Evolutionary conservation across 2,329 filamentous ascomycete genomes (phyloP).

Genomic region (Alternaria burnsii): DNA sequence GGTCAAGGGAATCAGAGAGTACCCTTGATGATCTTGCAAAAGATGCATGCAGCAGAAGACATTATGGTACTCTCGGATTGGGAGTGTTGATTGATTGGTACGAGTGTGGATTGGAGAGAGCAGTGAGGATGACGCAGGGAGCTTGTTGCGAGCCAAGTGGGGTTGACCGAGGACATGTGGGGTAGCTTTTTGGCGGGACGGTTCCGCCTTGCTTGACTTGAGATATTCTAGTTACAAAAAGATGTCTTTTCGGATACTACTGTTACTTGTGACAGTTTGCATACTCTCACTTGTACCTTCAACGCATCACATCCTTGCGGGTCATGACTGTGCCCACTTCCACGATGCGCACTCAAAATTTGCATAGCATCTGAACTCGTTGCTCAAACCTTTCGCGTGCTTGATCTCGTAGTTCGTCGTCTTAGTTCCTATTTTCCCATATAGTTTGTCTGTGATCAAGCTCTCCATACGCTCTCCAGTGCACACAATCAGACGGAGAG

Average conservation of each 20-base stretch:
- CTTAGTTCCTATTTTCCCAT: constrained; percentile 67
- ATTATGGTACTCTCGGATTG: constrained; percentile 51
- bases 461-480: constrained; percentile 80
- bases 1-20: constrained; percentile 21
- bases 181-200: constrained; percentile 23
- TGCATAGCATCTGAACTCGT: constrained; percentile 82
- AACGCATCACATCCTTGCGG: not conserved
- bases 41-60: constrained; percentile 81
- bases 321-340: constrained; percentile 42
- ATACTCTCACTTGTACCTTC: not conserved
- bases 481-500: constrained; percentile 67
- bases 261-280: not conserved
- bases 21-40: constrained; percentile 99
- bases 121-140: constrained; percentile 19
- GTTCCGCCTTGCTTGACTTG: constrained; percentile 9
- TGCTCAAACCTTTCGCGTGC: constrained; percentile 77
- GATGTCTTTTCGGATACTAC: not conserved
- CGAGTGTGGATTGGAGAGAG: constrained; percentile 25
- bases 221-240: not conserved
- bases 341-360: constrained; percentile 72
- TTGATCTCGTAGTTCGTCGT: constrained; percentile 74
- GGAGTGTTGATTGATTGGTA: constrained; percentile 25
- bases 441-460: constrained; percentile 70
- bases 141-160: constrained; percentile 17
- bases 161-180: constrained; percentile 28